Evolutionary conservation across 345 rosid genomes (phyloP).

Genomic region (Laguncularia racemosa): DNA sequence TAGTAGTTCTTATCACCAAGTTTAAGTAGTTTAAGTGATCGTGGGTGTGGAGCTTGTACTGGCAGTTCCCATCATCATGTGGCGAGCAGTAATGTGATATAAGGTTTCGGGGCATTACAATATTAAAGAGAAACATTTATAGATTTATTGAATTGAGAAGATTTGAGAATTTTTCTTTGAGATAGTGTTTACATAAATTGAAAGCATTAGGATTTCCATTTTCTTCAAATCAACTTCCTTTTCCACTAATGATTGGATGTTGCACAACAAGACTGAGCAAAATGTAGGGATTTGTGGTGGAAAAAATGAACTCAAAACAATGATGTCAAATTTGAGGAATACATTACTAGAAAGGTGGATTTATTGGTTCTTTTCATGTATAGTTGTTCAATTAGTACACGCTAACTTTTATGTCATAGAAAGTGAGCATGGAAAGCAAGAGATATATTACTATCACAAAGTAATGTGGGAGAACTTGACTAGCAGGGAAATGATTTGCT

Average conservation of each 20-base stretch:
- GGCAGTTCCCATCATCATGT: no score
- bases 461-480: constrained; percentile 55
- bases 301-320: constrained; percentile 15
- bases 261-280: constrained; percentile 11
- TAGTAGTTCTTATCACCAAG: no score
- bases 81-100: no score
- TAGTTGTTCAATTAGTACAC: constrained; percentile 61
- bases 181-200: constrained; percentile 53
- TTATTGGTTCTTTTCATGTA: constrained; percentile 60
- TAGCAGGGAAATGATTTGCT: constrained; percentile 20
- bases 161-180: constrained; percentile 58
- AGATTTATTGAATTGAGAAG: constrained; percentile 57
- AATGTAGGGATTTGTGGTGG: constrained; percentile 13
- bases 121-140: constrained; percentile 51
- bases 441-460: constrained; percentile 54
- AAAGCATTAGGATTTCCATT: constrained; percentile 45
- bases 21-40: no score
- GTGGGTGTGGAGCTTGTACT: no score
- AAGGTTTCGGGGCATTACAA: no score
- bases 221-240: constrained; percentile 27
- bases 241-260: constrained; percentile 19
- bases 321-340: constrained; percentile 29
- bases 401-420: constrained; percentile 79
- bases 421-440: constrained; percentile 60
- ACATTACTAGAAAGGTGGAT: constrained; percentile 57